These are phyloP conservation scores for Globisporangium megalacanthum DNA, from an alignment of 352 stramenopile species.

Conservation along the genomic window DNA sequence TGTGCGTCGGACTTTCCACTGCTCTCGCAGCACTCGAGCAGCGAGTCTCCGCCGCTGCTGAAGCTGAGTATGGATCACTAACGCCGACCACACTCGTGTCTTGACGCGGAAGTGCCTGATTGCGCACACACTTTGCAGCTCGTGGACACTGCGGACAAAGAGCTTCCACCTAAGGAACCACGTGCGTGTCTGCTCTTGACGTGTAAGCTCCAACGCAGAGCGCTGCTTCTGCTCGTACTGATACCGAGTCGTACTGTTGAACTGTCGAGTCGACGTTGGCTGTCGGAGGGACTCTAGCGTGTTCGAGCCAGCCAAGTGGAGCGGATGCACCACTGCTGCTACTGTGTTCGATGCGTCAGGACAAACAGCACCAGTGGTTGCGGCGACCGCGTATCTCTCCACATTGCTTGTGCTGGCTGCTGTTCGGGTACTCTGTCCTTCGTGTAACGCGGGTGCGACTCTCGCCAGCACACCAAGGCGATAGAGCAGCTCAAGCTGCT, in stretches of 20 bases:
- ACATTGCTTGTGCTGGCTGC: background rate
- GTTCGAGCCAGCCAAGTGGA: background rate
- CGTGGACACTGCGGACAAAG: slow-evolving; percentile 13
- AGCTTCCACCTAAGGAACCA: slow-evolving; percentile 30
- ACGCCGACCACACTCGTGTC: slow-evolving; percentile 16
- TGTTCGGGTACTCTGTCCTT: background rate
- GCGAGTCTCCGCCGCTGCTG: slow-evolving; percentile 7
- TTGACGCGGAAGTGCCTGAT: slow-evolving; percentile 17
- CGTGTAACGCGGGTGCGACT: background rate
- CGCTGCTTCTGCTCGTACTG: too few relatives aligned
- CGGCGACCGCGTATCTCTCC: too few relatives aligned
- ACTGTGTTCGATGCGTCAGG: too few relatives aligned
- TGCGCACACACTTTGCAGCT: slow-evolving; percentile 12
- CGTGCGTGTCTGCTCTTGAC: slow-evolving; percentile 1
- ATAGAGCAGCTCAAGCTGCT: slow-evolving; percentile 50
- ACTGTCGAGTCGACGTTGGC: too few relatives aligned
- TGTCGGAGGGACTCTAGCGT: background rate
- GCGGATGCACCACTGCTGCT: background rate
- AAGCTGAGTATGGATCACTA: slow-evolving; percentile 9
- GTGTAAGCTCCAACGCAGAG: background rate
- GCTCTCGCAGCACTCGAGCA: slow-evolving; percentile 1
- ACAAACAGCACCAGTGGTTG: too few relatives aligned
- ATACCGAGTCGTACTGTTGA: background rate
- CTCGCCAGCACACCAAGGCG: slow-evolving; percentile 41
- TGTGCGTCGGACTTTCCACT: slow-evolving; percentile 3